These are phyloP conservation scores for Alternaria conjuncta DNA, from an alignment of 2,329 filamentous ascomycete species.

Conservation along the genomic window DNA sequence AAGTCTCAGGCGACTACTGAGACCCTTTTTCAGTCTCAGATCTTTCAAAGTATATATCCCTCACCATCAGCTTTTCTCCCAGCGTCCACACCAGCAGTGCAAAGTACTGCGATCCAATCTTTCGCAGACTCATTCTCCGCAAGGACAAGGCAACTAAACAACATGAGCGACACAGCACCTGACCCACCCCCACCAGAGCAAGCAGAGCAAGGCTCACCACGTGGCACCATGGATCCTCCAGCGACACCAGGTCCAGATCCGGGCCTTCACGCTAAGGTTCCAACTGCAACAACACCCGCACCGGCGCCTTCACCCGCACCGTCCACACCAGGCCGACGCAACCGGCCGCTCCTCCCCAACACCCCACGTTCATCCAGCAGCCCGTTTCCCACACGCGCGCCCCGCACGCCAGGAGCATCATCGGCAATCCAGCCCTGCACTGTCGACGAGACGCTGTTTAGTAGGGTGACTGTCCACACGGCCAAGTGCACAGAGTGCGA, in stretches of 20 bases:
- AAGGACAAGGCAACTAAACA: background rate
- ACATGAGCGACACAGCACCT: background rate
- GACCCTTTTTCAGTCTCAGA: background rate
- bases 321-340: background rate
- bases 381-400: slow-evolving; percentile 2
- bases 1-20: background rate
- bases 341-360: background rate
- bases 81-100: background rate
- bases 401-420: slow-evolving; percentile 18
- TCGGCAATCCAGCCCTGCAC: slow-evolving; percentile 17
- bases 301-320: background rate
- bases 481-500: slow-evolving; percentile 49
- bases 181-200: background rate
- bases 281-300: background rate
- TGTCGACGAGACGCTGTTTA: slow-evolving; percentile 28
- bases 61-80: background rate
- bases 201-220: background rate
- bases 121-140: background rate
- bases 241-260: background rate
- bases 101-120: background rate
- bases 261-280: background rate
- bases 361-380: slow-evolving; percentile 1
- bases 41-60: background rate
- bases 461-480: slow-evolving; percentile 37
- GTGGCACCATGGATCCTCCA: background rate